phyloP scores from a whole-genome alignment of 768 basidiomycete species.

The Leccinum rimulosum region DNA sequence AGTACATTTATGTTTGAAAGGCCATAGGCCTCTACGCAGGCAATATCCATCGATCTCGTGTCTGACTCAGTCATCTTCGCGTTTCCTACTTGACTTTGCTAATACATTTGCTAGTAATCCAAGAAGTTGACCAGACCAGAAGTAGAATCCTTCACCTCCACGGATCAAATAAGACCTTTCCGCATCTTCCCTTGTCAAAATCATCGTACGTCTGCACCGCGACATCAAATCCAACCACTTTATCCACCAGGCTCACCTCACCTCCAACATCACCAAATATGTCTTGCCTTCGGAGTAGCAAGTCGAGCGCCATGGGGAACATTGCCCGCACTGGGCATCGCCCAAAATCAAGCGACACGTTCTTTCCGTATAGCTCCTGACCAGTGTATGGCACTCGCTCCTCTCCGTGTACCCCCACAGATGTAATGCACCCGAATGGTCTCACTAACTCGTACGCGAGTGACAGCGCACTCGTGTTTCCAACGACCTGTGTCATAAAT shows the following conservation, averaged over 20 bases:
- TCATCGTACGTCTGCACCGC: constrained; percentile 58
- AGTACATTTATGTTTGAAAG: not conserved
- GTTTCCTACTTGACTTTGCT: not conserved
- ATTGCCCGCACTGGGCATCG: constrained; percentile 78
- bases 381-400: constrained; percentile 54
- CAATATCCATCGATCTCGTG: not conserved
- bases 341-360: constrained; percentile 77
- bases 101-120: not conserved
- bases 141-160: constrained; percentile 42
- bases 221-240: constrained; percentile 56
- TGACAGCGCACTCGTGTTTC: constrained; percentile 59
- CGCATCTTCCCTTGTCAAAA: constrained; percentile 71
- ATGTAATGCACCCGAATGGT: constrained; percentile 72
- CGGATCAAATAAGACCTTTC: constrained; percentile 77
- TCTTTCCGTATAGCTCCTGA: constrained; percentile 66
- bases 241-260: constrained; percentile 62
- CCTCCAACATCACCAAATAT: constrained; percentile 71
- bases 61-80: not conserved
- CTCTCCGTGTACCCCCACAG: constrained; percentile 69
- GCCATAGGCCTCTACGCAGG: too few species aligned
- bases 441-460: constrained; percentile 70
- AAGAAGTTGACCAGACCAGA: not conserved
- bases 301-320: constrained; percentile 67
- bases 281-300: constrained; percentile 68
- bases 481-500: constrained; percentile 53